phyloP scores from a whole-genome alignment of 352 stramenopile species.

The Phytophthora macrochlamydospora region DNA sequence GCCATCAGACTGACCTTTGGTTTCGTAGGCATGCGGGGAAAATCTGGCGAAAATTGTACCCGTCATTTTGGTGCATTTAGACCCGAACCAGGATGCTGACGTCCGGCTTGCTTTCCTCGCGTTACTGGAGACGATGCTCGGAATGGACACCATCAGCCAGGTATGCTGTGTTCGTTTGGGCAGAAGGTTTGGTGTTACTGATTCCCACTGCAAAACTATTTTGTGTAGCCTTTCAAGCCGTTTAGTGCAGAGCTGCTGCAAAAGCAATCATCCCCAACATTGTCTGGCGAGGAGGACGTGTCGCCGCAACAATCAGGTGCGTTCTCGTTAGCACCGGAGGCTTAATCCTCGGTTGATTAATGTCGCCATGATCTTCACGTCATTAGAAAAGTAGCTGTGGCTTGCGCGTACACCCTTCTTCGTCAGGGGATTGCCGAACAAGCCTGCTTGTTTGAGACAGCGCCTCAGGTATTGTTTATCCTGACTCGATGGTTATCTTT shows the following conservation, averaged over 20 bases:
- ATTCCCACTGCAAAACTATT: neutral
- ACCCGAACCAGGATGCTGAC: slow-evolving; percentile 68
- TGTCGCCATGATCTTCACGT: slow-evolving; percentile 2
- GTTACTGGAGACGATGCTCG: slow-evolving; percentile 85
- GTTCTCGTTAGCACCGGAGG: neutral
- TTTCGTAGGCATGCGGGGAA: slow-evolving; percentile 57
- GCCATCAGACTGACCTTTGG: neutral
- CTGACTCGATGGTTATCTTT: neutral
- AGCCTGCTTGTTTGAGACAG: slow-evolving; percentile 82
- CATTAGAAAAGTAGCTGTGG: slow-evolving; percentile 87
- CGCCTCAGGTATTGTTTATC: slow-evolving; percentile 55
- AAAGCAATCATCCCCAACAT: slow-evolving; percentile 90
- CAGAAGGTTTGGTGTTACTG: neutral
- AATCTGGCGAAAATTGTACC: slow-evolving; percentile 65
- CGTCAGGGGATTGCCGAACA: slow-evolving; percentile 77
- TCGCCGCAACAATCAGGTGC: slow-evolving; percentile 86
- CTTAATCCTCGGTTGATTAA: slow-evolving; percentile 2
- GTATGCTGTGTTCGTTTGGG: slow-evolving; percentile 23
- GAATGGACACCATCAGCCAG: slow-evolving; percentile 52
- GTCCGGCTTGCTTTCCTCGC: slow-evolving; percentile 82
- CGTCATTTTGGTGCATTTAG: slow-evolving; percentile 71
- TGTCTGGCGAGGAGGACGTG: slow-evolving; percentile 86
- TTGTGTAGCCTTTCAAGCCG: slow-evolving; percentile 58
- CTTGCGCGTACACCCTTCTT: slow-evolving; percentile 85
- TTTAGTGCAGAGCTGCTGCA: slow-evolving; percentile 67